These are phyloP conservation scores for Calocybe indica DNA, from an alignment of 768 basidiomycete species.

Conservation along the genomic window DNA sequence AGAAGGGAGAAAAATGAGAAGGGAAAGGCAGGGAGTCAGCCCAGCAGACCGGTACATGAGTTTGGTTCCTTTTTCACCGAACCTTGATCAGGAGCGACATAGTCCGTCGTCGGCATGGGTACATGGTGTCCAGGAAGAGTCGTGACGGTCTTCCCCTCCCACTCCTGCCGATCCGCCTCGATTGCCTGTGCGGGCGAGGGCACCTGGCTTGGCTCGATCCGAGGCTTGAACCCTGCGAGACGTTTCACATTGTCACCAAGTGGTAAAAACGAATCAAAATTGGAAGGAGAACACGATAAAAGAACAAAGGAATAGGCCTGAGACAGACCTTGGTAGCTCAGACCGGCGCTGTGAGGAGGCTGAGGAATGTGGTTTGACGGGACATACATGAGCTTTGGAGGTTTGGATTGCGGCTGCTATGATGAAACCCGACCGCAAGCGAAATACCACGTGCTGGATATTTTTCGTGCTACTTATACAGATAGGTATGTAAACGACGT, in stretches of 20 bases:
- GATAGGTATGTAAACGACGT: constrained; percentile 13
- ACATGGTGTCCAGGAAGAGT: constrained; percentile 52
- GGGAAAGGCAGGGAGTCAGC: neutral
- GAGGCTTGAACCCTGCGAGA: constrained; percentile 60
- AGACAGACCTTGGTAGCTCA: constrained; percentile 37
- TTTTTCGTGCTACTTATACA: constrained; percentile 14
- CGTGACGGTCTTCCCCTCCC: constrained; percentile 67
- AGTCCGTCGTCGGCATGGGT: constrained; percentile 86
- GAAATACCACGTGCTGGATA: too few species aligned
- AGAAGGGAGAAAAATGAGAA: neutral
- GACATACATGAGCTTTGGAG: constrained; percentile 27
- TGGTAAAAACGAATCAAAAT: too few species aligned
- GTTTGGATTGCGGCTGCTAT: too few species aligned
- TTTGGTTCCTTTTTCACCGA: constrained; percentile 1
- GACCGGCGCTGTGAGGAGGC: constrained; percentile 64
- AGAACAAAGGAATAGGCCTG: neutral
- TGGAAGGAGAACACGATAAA: neutral
- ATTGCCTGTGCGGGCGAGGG: constrained; percentile 85
- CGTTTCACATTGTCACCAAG: too few species aligned
- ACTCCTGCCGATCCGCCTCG: constrained; percentile 73
- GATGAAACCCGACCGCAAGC: too few species aligned
- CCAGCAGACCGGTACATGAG: too few species aligned
- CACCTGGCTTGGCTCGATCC: constrained; percentile 84
- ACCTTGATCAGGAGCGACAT: constrained; percentile 88
- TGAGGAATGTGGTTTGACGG: constrained; percentile 55